Evolutionary conservation across 352 stramenopile species (phyloP).

Genomic region (Phytophthora foliorum): DNA sequence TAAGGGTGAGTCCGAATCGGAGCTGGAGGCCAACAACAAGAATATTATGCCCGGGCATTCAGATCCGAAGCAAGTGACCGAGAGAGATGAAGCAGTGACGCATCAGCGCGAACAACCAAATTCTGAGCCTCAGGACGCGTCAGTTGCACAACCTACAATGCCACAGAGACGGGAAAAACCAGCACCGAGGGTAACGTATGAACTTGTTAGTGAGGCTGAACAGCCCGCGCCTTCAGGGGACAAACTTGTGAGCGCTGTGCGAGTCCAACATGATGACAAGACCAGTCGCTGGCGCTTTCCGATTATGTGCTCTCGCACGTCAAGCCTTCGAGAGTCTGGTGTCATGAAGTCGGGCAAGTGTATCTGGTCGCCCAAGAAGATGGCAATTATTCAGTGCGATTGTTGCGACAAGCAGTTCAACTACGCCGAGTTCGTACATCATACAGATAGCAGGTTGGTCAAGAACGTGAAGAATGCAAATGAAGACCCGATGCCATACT

Average conservation of each 20-base stretch:
- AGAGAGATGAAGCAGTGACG: not conserved
- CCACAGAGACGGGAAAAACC: not conserved
- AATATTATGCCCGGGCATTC: not conserved
- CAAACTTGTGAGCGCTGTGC: constrained; percentile 30
- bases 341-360: constrained; percentile 32
- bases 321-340: constrained; percentile 23
- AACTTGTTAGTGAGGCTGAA: constrained; percentile 14
- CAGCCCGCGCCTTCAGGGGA: constrained; percentile 24
- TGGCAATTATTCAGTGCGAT: constrained; percentile 18
- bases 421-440: constrained; percentile 29
- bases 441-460: constrained; percentile 34
- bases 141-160: not conserved
- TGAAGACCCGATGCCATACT: constrained; percentile 31
- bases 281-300: constrained; percentile 27
- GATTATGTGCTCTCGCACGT: constrained; percentile 31
- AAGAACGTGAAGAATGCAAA: constrained; percentile 22
- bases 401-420: constrained; percentile 30
- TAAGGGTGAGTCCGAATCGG: not conserved
- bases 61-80: not conserved
- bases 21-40: not conserved
- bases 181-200: not conserved
- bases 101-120: not conserved
- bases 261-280: constrained; percentile 20
- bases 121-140: not conserved
- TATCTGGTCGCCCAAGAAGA: constrained; percentile 30